phyloP scores from a whole-genome alignment of 2,329 filamentous ascomycete genomes.

The Emergomyces africanus region DNA sequence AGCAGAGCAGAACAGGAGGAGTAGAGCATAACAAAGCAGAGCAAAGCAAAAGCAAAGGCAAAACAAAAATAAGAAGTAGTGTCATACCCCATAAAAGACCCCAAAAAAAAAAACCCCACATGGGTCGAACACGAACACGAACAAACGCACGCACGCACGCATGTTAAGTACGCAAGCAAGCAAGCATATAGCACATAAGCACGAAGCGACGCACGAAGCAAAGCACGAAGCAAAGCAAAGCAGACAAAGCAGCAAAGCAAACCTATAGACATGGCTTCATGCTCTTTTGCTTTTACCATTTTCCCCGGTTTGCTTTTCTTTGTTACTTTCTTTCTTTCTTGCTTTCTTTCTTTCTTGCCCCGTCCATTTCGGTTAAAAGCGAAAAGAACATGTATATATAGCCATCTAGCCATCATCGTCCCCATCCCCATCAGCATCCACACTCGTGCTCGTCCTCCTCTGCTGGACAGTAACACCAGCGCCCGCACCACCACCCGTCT shows the following conservation, averaged over 20 bases:
- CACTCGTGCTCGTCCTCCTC: constrained; percentile 33
- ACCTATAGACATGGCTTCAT: constrained; percentile 7
- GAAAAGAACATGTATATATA: constrained; percentile 12
- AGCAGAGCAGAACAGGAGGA: no score
- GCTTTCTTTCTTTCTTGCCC: no score
- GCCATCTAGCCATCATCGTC: constrained; percentile 36
- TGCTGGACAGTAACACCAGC: not conserved
- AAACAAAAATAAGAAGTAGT: not conserved
- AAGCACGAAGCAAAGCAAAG: constrained; percentile 10
- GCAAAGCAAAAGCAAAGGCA: no score
- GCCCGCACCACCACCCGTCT: constrained; percentile 23
- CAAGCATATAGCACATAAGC: constrained; percentile 1
- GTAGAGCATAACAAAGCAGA: no score
- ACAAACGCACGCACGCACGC: constrained; percentile 3
- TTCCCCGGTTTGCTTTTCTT: not conserved
- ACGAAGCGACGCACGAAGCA: no score
- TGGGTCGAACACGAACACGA: no score
- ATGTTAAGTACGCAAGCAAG: not conserved
- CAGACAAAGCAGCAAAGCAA: constrained; percentile 12
- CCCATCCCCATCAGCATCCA: constrained; percentile 43
- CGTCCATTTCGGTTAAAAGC: constrained; percentile 4
- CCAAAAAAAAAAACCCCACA: constrained; percentile 4
- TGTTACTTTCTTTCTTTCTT: no score
- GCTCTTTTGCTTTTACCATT: not conserved
- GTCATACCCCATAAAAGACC: not conserved